Evolutionary conservation across 2,329 filamentous ascomycete species (phyloP), one percentile per base, ranked within the genome.

Genomic region (Epichloe glyceriae): DNA sequence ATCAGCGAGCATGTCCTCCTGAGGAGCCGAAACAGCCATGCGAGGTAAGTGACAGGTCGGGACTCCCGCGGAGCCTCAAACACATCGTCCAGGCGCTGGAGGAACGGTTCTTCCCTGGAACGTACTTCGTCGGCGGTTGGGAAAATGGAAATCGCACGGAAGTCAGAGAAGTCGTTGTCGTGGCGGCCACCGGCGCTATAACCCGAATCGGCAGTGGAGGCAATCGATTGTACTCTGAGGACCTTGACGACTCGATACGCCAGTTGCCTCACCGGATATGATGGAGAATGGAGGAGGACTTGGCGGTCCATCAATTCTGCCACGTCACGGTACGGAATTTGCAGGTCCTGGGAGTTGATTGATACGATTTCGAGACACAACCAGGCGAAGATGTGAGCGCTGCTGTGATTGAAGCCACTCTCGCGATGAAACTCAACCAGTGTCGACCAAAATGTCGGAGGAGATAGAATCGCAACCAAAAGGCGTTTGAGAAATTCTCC

Each of bases 1-100:
- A 54, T 85, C 82, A 0, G 71, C 76, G 0, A 88, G 64, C 73
- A 88, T 82, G 54, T 88, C 85, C 56, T 89, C 83, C 85, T 70
- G 0, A 87, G 67, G 0, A 88, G 71, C 0, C 85, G 80, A 55
- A 85, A 90, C 48, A 87, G 80, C 58, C 84, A 86, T 57, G 86
- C 85, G 0, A 86, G 62, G 59, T 88, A 80, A 0, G 67, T 62
- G 0, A 64, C 64, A 0, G 73, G 61, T 1, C 79, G 72, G 61
- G 56, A 1, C 60, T 58, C 7, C 1, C 67, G 52, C 22, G 12
- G 59, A 34, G 1, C 67, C 51, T 76, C 64, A 1, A 68, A 62
- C 0, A 84, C 66, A 2, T 76, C 75, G 4, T 73, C 67, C 0
- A 74, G 72, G 0, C 66, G 71, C 6, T 75, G 73, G 43, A 80